Evolutionary conservation across 768 basidiomycete genomes (phyloP).

Genomic region (Sistotremastrum niveocremeum): DNA sequence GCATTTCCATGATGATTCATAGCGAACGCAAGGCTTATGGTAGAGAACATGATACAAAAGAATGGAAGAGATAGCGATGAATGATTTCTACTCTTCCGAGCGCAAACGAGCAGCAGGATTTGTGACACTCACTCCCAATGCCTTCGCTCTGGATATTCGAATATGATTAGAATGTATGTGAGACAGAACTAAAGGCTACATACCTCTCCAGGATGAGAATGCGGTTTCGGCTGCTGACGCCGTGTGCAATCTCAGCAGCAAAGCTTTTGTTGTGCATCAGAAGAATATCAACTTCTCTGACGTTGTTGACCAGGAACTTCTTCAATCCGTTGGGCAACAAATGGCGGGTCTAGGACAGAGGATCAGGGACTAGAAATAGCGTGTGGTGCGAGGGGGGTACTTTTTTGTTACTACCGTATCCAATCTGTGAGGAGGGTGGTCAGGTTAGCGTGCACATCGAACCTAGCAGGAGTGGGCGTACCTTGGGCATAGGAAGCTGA

Average conservation of each 20-base stretch:
- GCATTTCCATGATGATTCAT: too few species aligned
- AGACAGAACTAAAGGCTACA: conserved; percentile 8
- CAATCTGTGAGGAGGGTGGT: conserved; percentile 33
- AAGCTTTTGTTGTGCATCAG: conserved; percentile 97
- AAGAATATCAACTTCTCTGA: conserved; percentile 85
- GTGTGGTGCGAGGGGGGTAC: conserved; percentile 7
- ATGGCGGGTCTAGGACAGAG: conserved; percentile 63
- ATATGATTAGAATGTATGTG: not conserved
- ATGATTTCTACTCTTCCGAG: conserved; percentile 66
- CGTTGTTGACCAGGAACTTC: conserved; percentile 91
- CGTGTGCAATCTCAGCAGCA: conserved; percentile 94
- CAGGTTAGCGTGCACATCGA: not conserved
- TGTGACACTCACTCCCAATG: conserved; percentile 82
- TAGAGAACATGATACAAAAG: too few species aligned
- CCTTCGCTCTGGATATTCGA: conserved; percentile 50
- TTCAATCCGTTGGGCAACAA: conserved; percentile 92
- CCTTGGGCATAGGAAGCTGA: conserved; percentile 93
- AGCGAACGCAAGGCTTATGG: too few species aligned
- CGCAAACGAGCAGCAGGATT: conserved; percentile 87
- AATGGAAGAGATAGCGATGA: not conserved
- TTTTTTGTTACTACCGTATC: conserved; percentile 88
- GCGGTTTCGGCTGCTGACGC: conserved; percentile 92
- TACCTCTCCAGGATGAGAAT: conserved; percentile 80
- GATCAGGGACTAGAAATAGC: not conserved
- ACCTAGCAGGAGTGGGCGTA: conserved; percentile 21